Base-by-base conservation (phyloP, 495 filamentous ascomycete species). In the Aspergillus sclerotioniger region DNA sequence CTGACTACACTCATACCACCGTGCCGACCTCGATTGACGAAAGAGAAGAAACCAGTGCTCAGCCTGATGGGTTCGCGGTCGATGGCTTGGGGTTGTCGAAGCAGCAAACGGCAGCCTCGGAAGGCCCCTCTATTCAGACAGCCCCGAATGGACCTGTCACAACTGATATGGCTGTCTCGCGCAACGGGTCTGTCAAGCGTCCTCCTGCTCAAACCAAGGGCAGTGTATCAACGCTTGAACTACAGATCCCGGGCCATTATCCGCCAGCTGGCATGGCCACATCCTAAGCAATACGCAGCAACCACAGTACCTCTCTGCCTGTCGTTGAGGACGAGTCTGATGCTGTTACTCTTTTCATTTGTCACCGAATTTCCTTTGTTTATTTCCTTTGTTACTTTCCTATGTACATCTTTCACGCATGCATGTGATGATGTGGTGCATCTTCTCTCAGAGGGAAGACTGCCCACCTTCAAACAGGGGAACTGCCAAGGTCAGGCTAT, bases 181-280 rank as follows among this genome's bases (percentile, higher is more conserved):
- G 32, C 7, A 50, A 50, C 31, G 47, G 47, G 13, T 31, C 25
- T 32, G 47, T 13, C 25, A 60, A 46, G 25, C 68, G 61, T 17
- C 53, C 65, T 32, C 28, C 59, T 0, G 61, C 58, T 17, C 45
- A 66, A 35, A 61, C 59, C 32, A 73, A 76, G 61, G 67, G 63
- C 47, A 70, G 67, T 25, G 45, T 63, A 9, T 69, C 70, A 6
- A 63, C 64, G 0, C 49, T 75, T 35, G 73, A 71, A 49, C 57
- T 71, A 62, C 66, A 70, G 47, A 75, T 77, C n/a, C 74, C 74
- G 0, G 74, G 74, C 17, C 69, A 66, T 44, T 77, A 56, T 50
- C 74, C 74, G 10, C 71, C 63, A 13, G 65, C 69, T 50, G 68
- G 70, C 58, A 62, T 74, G 53, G 59, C 67, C 0, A 70, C 67